Evolutionary conservation across 192 early-diverging fungal genomes (phyloP), one percentile per base, ranked within the genome.

Genomic region (Coemansia sp.): DNA sequence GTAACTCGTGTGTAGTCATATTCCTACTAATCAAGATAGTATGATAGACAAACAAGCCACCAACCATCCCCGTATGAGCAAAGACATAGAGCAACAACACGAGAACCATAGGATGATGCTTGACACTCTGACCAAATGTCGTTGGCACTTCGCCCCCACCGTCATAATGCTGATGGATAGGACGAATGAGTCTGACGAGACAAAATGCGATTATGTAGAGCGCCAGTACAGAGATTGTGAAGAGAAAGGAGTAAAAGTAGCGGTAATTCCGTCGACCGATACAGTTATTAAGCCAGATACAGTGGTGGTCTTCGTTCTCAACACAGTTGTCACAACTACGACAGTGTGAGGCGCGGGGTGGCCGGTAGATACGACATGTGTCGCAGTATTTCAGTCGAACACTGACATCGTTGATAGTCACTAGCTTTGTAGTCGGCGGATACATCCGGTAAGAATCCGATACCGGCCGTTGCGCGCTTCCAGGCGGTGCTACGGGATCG

Each of bases 251-350:
- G 72, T 95, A 91, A 69, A 98, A 98, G 47, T 90, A 88, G 16
- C 89, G 87, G 76, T 93, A 93, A 78, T 93, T 93, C 64, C 91
- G 80, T 38, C 87, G 87, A 5, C 97, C 97, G 52, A 98, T 88
- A 77, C 95, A 97, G 79, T 94, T 96, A 71, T 92, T 94, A 9
- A 94, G 90, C 95, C 95, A 98, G 29, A 94, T 91, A 74, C 97
- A 98, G 76, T 98, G 94, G 68, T 95, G 93, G 80, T 95, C 92
- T 64, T 90, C 88, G 66, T 90, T 88, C 72, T 93, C 92, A 58
- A 98, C 94, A 79, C 96, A 98, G 69, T 94, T 93, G 77, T 97
- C 90, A 84, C 96, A 98, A 70, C 87, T 84, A 43, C 86, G 78
- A 74, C 96, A 98, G 78, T 98, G 96, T 41, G 90, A 92, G 38